Percentiles rank a stretch among this genome's conserved stretches.
phyloP scores from a whole-genome alignment of 2,329 filamentous ascomycete species.

The Penicillium glabrum region DNA sequence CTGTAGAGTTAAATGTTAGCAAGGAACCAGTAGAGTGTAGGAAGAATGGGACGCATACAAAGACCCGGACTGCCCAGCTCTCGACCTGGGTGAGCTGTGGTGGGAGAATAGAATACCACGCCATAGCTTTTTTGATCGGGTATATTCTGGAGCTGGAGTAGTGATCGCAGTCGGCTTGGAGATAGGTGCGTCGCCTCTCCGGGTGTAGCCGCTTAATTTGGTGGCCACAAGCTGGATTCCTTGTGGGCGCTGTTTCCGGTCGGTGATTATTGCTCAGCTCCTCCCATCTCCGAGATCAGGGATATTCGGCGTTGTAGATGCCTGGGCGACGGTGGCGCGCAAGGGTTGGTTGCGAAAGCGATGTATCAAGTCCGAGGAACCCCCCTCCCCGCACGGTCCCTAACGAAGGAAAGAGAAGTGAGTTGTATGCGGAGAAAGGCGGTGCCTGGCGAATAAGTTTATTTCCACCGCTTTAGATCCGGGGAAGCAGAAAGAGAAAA shows the following conservation, averaged over 20 bases:
- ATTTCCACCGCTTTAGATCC: neutral
- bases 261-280: neutral
- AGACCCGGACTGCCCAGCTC: constrained; percentile 61
- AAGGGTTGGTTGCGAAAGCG: neutral
- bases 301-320: neutral
- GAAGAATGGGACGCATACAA: constrained; percentile 50
- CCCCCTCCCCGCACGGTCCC: constrained; percentile 11
- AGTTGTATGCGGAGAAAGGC: constrained; percentile 54
- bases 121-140: constrained; percentile 47
- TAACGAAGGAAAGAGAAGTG: constrained; percentile 57
- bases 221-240: neutral
- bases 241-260: neutral
- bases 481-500: neutral
- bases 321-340: neutral
- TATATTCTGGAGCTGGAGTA: neutral
- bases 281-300: neutral
- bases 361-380: neutral
- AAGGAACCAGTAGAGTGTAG: neutral
- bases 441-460: neutral
- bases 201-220: neutral
- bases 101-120: constrained; percentile 65
- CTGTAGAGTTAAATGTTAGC: constrained; percentile 37
- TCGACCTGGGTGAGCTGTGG: constrained; percentile 58
- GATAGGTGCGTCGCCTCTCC: neutral
- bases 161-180: too few species aligned